Percentiles rank a stretch among this genome's conserved stretches.
Conservation (phyloP, 2,329 filamentous ascomycete species). For the Corynespora cassiicola region DNA sequence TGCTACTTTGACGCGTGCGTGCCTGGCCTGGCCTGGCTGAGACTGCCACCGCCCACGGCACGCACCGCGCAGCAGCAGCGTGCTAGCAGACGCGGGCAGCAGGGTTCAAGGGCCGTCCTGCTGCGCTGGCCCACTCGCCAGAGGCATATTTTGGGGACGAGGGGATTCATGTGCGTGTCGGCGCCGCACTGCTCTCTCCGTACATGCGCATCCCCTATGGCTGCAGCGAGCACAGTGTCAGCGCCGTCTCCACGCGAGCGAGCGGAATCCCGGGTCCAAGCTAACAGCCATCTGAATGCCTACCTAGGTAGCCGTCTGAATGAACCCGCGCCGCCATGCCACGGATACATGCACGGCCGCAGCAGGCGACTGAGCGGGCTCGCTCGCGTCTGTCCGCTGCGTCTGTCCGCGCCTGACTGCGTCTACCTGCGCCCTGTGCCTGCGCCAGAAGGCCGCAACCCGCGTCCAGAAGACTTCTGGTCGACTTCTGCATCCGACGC, state of each 20-base stretch:
- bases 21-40: too few species aligned
- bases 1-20: too few species aligned
- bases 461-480: conserved; percentile 8
- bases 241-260: neutral
- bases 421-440: conserved; percentile 13
- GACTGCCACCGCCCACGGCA: neutral
- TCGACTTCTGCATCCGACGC: too few species aligned
- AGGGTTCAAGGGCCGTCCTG: conserved; percentile 12
- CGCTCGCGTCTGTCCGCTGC: too few species aligned
- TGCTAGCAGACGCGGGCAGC: conserved; percentile 3
- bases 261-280: conserved; percentile 1
- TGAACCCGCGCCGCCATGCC: too few species aligned
- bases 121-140: conserved; percentile 3
- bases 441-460: conserved; percentile 6
- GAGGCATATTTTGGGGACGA: conserved; percentile 6
- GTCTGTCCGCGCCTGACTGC: conserved; percentile 4
- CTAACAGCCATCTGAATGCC: neutral
- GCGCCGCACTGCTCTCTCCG: conserved; percentile 2
- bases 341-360: too few species aligned
- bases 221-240: neutral
- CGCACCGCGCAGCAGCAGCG: conserved; percentile 1
- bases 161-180: conserved; percentile 1
- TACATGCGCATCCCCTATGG: conserved; percentile 1
- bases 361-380: too few species aligned
- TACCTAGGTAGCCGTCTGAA: too few species aligned